These are phyloP conservation scores for Penicillium argentinense DNA, from an alignment of 495 filamentous ascomycete species.

Conservation along the genomic window DNA sequence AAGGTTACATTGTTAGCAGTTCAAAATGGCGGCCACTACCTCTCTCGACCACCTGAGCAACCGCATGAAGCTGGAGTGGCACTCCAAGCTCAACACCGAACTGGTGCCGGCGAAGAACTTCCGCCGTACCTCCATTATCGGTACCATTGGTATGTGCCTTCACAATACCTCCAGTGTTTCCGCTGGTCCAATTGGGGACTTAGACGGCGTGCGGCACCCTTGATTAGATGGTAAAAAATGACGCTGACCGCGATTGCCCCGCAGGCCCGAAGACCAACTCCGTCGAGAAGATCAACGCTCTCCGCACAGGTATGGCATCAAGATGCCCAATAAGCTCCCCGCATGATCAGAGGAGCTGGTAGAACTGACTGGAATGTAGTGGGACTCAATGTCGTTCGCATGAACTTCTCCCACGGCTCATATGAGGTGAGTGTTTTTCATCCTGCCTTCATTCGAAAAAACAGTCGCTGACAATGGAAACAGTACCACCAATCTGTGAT, in stretches of 20 bases:
- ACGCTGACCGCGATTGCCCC: conserved; percentile 19
- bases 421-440: conserved; percentile 65
- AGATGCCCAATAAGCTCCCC: conserved; percentile 1
- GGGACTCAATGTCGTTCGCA: conserved; percentile 95
- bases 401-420: conserved; percentile 99
- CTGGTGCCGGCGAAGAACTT: conserved; percentile 80
- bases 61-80: conserved; percentile 87
- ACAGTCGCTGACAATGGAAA: conserved; percentile 11
- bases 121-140: conserved; percentile 95
- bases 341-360: background rate
- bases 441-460: background rate
- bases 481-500: conserved; percentile 94
- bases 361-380: conserved; percentile 41
- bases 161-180: background rate
- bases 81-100: conserved; percentile 77
- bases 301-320: conserved; percentile 61
- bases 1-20: conserved; percentile 17
- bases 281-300: conserved; percentile 89
- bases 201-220: no score
- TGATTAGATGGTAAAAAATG: background rate
- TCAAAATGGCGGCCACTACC: conserved; percentile 48
- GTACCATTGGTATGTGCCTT: conserved; percentile 78
- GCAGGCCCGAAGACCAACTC: conserved; percentile 96
- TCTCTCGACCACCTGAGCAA: conserved; percentile 82
- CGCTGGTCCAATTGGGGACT: no score